Base-by-base conservation (phyloP, 208 protist species). In the Acanthamoeba triangularis region DNA sequence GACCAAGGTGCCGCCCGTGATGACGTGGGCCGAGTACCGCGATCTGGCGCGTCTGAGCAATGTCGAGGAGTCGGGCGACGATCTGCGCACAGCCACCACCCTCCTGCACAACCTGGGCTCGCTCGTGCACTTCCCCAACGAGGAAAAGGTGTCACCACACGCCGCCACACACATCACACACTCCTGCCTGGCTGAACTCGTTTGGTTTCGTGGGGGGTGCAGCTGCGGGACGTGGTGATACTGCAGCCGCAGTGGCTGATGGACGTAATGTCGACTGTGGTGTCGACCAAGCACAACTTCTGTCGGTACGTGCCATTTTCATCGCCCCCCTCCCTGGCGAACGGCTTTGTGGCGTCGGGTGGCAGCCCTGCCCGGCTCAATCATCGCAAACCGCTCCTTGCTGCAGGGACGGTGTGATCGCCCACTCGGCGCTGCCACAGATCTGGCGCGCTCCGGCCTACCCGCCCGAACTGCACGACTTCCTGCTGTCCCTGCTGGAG, bases 231-330 rank as follows among this genome's bases (percentile, higher is more conserved):
- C 18, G 61, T 78, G 44, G 61, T 93, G 6, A 93, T 93, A 59
- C 35, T 93, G 0, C 44, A 93, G 6, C 63, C 88, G 13, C 88
- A 93, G 88, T 93, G 88, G 88, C 65, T 93, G 20, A 93, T 54
- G 61, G 37, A 93, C 47, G 61, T 93, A 0, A 93, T 93, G 88
- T 56, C 35, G 14, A 78, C 61, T 8, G 37, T 93, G 6, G 49
- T 93, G 11, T 56, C 88, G 13, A 93, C 88, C 41, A 93, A 93
- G 44, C 88, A 93, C 65, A 93, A 78, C 88, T 93, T 63, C 35
- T 69, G 59, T 33, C 44, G 80, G 80, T 90, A 59, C 4, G 25
- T 2, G 3, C 37, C 14, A 67, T 0, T n/a, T 41, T 30, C 20
- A 37, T 59, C 54, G 59, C 23, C 6, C 35, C n/a, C 11, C 10